Base-by-base conservation (phyloP, 83 land plant genomes). In the Diphasiastrum complanatum region DNA sequence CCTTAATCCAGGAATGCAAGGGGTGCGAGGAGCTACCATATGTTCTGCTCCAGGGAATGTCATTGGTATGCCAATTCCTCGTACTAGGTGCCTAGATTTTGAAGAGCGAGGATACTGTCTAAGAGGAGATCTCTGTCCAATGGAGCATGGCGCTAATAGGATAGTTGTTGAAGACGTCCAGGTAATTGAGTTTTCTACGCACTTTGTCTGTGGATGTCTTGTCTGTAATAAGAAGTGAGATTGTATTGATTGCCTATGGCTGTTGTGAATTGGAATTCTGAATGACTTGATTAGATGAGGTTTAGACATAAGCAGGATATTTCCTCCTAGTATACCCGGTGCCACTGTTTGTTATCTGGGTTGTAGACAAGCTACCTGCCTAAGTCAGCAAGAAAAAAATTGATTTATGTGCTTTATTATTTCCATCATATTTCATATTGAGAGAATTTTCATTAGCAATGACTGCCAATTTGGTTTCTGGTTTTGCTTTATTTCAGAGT, bases 131-230 rank as follows among this genome's bases (percentile, higher is more conserved):
- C 77, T 89, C 75, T 93, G 99, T 66, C 96, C 99, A 33, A 89
- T 93, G 99, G 99, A 93, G 63, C 99, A 93, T 81, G 99, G 99
- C 54, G 75, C 88, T 32, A 89, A 93, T 67, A 81, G 97, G 18
- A 93, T 93, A 47, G 99, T 95, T 41, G 83, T 95, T 50, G 99
- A 93, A 68, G 98, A 95, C 80, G 99, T 95, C 45, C 96, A 95
- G 99, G 99, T 89, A 60, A n/a, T n/a, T 59, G 47, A 20, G 10
- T 51, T 38, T 33, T 16, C 51, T 43, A 51, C 63, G 16, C 28
- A 41, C 59, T 27, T 16, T 4, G 64, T 24, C 30, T 20, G 31
- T 32, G 23, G 19, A 22, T 51, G 33, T 2, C 18, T 43, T 5
- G 4, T 27, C 12, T 46, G 25, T 29, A 34, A 3, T 22, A 40